These are phyloP conservation scores for Hydnum rufescens DNA, from an alignment of 768 basidiomycete genomes.

Conservation along the genomic window DNA sequence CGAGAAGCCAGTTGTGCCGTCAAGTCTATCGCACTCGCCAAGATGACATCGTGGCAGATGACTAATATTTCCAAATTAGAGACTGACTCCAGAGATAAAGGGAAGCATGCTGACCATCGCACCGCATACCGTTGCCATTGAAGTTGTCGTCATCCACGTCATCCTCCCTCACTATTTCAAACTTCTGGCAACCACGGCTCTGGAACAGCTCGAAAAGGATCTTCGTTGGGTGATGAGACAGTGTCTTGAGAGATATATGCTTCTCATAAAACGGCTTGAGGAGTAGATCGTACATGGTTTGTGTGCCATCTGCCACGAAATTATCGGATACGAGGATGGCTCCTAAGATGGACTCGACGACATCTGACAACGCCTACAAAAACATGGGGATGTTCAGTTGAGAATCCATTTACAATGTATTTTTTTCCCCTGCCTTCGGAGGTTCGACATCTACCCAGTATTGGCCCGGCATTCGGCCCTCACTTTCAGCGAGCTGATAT, in stretches of 20 bases:
- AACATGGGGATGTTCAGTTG: not conserved
- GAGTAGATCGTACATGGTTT: slow-evolving; percentile 43
- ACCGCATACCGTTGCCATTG: slow-evolving; percentile 22
- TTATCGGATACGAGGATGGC: slow-evolving; percentile 62
- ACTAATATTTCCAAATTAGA: slow-evolving; percentile 23
- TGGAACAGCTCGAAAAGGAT: slow-evolving; percentile 55
- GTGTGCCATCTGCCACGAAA: slow-evolving; percentile 39
- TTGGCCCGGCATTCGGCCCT: slow-evolving; percentile 37
- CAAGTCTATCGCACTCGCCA: slow-evolving; percentile 36
- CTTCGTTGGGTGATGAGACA: slow-evolving; percentile 62
- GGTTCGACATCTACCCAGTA: slow-evolving; percentile 63
- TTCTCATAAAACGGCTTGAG: slow-evolving; percentile 63
- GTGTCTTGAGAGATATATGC: slow-evolving; percentile 49
- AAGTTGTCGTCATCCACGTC: slow-evolving; percentile 16
- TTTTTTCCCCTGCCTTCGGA: slow-evolving; percentile 42
- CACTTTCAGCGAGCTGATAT: slow-evolving; percentile 25
- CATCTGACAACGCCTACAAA: slow-evolving; percentile 48
- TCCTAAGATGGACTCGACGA: slow-evolving; percentile 62
- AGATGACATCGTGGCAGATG: slow-evolving; percentile 40
- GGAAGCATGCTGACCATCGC: slow-evolving; percentile 28
- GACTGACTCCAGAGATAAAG: slow-evolving; percentile 6
- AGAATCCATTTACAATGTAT: not conserved
- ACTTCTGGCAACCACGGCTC: slow-evolving; percentile 46
- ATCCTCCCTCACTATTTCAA: slow-evolving; percentile 26
- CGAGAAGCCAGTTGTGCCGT: slow-evolving; percentile 22